Percentiles rank a stretch among this genome's conserved stretches.
Conservation (phyloP, 2,329 filamentous ascomycete species). For the Pleoardoris graminearum region DNA sequence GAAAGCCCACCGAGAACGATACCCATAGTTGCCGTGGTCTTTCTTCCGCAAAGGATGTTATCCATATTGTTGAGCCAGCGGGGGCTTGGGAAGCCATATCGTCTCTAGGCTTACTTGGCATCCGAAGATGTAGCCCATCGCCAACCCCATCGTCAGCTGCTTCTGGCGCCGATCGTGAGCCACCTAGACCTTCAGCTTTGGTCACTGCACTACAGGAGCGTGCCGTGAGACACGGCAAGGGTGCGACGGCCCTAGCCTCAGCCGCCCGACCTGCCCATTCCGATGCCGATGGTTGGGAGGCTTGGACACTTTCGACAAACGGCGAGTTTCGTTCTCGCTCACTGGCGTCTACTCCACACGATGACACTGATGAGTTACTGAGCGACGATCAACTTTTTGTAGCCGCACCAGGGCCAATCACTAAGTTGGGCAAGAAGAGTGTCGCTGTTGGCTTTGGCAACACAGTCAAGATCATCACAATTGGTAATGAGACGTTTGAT, state of each 20-base stretch:
- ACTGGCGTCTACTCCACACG: conserved; percentile 26
- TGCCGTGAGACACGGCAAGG: conserved; percentile 21
- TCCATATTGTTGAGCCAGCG: conserved; percentile 61
- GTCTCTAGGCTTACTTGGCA: conserved; percentile 64
- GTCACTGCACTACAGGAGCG: conserved; percentile 36
- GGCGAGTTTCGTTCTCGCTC: conserved; percentile 51
- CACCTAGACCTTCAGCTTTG: conserved; percentile 16
- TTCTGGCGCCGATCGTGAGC: conserved; percentile 30
- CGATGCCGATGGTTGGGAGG: conserved; percentile 55
- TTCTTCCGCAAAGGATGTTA: conserved; percentile 53
- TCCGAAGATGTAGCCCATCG: conserved; percentile 54
- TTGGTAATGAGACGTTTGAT: conserved; percentile 68
- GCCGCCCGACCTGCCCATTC: conserved; percentile 3
- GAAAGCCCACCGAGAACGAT: conserved; percentile 45
- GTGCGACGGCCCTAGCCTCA: background rate
- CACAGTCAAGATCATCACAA: conserved; percentile 69
- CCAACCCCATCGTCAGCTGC: conserved; percentile 33
- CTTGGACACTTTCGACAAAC: conserved; percentile 54
- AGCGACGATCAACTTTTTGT: conserved; percentile 65
- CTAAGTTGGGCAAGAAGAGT: conserved; percentile 64
- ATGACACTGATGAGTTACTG: conserved; percentile 12
- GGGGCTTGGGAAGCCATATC: conserved; percentile 67
- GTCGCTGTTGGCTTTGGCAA: conserved; percentile 74
- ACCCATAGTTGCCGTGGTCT: conserved; percentile 41
- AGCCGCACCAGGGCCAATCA: conserved; percentile 66